A percentile compares a stretch with the other conserved stretches of the same genome.
These are phyloP conservation scores for Neonectria sp. DNA, from an alignment of 2,329 filamentous ascomycete species.

Conservation along the genomic window DNA sequence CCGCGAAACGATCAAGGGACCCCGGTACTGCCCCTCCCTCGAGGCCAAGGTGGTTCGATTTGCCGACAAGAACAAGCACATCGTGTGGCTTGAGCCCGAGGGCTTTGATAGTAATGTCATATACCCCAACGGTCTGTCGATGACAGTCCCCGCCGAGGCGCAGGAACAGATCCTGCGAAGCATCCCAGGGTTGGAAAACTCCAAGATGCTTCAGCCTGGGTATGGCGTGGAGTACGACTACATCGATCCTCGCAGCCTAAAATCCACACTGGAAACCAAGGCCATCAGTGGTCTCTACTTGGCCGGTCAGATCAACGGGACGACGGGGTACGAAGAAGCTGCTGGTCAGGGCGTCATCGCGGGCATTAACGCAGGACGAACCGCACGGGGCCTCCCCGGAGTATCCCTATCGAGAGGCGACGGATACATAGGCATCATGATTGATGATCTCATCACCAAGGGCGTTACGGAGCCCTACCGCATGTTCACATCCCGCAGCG, in stretches of 20 bases:
- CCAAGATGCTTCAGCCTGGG: slow-evolving; percentile 92
- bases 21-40: slow-evolving; percentile 94
- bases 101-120: slow-evolving; percentile 91
- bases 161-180: slow-evolving; percentile 90
- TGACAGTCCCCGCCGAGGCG: slow-evolving; percentile 92
- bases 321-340: slow-evolving; percentile 97
- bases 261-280: slow-evolving; percentile 94
- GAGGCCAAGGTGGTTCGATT: slow-evolving; percentile 96
- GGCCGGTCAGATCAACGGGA: slow-evolving; percentile 98
- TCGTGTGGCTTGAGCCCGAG: slow-evolving; percentile 98
- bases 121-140: slow-evolving; percentile 97
- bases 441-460: slow-evolving; percentile 97
- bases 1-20: slow-evolving; percentile 93
- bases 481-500: slow-evolving; percentile 97
- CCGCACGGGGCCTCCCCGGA: slow-evolving; percentile 75
- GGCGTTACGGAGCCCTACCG: slow-evolving; percentile 97
- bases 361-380: slow-evolving; percentile 93
- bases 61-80: slow-evolving; percentile 82
- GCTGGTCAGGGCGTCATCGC: slow-evolving; percentile 94
- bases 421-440: slow-evolving; percentile 98
- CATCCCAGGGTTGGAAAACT: slow-evolving; percentile 89
- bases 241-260: slow-evolving; percentile 90
- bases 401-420: slow-evolving; percentile 85
- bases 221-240: slow-evolving; percentile 99
- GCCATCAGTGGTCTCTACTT: slow-evolving; percentile 90